phyloP scores from a whole-genome alignment of 495 filamentous ascomycete genomes.

The Penicillium goetzii region DNA sequence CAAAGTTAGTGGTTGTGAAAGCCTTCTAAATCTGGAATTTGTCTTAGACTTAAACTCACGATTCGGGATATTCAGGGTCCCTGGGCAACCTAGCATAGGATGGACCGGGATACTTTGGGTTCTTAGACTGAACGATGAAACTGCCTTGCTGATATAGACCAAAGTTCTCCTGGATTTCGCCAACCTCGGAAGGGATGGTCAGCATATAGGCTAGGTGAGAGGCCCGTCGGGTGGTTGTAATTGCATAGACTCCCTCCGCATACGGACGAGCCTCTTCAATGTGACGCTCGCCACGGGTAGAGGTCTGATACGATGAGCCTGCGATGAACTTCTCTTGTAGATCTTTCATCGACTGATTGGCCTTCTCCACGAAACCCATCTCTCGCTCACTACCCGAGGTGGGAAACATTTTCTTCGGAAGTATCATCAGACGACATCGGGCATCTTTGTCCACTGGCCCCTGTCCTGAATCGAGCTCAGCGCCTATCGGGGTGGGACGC shows the following conservation, averaged over 20 bases:
- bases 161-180: conserved; percentile 75
- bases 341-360: conserved; percentile 64
- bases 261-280: conserved; percentile 72
- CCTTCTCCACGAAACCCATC: conserved; percentile 84
- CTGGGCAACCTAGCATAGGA: conserved; percentile 65
- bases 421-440: conserved; percentile 70
- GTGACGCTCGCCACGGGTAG: conserved; percentile 73
- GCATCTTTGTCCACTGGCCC: conserved; percentile 61
- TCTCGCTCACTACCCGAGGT: conserved; percentile 72
- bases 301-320: conserved; percentile 71
- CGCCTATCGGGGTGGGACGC: conserved; percentile 71
- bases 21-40: conserved; percentile 2
- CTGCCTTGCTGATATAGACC: conserved; percentile 73
- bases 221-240: conserved; percentile 69
- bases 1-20: background rate
- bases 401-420: conserved; percentile 89
- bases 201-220: conserved; percentile 83
- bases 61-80: conserved; percentile 70
- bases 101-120: conserved; percentile 71
- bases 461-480: conserved; percentile 61
- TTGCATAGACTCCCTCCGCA: conserved; percentile 85
- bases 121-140: conserved; percentile 80
- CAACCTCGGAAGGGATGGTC: conserved; percentile 72
- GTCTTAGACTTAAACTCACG: conserved; percentile 51
- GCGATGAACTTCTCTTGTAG: conserved; percentile 73